Conservation (phyloP, 2,329 filamentous ascomycete species). For the Gaeumannomyces tritici region DNA sequence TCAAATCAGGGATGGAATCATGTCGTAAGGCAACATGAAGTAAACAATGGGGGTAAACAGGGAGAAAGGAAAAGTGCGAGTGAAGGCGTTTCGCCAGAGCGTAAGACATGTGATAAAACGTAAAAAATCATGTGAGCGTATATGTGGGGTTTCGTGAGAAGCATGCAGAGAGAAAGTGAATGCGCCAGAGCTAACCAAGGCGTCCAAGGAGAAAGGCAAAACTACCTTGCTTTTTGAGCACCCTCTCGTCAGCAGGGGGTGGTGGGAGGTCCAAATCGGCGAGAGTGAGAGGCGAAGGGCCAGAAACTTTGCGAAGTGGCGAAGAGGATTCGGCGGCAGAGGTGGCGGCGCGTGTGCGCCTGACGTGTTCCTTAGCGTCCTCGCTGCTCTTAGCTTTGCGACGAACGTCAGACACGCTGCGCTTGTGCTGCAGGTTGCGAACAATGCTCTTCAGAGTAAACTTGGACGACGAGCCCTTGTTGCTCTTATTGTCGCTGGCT, state of each 20-base stretch:
- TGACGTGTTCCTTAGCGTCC: constrained; percentile 5
- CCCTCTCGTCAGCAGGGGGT: not conserved
- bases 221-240: not conserved
- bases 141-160: not conserved
- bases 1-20: not conserved
- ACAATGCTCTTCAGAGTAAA: not conserved
- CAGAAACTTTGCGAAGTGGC: constrained; percentile 9
- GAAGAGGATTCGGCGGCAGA: not conserved
- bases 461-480: not conserved
- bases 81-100: no score
- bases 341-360: constrained; percentile 6
- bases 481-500: not conserved
- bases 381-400: constrained; percentile 9
- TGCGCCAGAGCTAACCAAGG: not conserved
- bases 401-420: constrained; percentile 22
- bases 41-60: not conserved
- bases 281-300: not conserved
- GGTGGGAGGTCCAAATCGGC: not conserved
- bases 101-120: not conserved
- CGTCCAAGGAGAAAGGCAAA: not conserved
- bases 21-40: constrained; percentile 4
- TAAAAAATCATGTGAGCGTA: not conserved
- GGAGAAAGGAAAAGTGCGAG: not conserved
- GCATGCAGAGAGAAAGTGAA: not conserved
- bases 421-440: constrained; percentile 16